Evolutionary conservation across 2,329 filamentous ascomycete genomes (phyloP), one percentile per base, ranked within the genome.

Genomic region (Cryphonectria radicalis): DNA sequence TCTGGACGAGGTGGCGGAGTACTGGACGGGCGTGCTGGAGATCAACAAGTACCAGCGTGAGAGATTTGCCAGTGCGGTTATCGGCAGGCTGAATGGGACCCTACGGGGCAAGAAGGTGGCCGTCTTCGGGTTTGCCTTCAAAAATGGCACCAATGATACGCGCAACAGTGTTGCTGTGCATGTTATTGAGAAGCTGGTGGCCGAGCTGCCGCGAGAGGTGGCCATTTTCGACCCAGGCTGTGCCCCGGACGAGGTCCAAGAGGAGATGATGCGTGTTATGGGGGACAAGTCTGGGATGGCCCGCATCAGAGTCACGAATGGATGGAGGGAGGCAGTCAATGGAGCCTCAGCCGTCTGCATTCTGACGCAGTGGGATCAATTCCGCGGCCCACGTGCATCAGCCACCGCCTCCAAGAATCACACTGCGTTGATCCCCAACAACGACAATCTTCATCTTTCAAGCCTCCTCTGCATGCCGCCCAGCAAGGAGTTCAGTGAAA

Each of bases 41-140:
- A 87, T 91, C 78, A 91, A 91, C 77, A 84, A 87, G 73, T 86
- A 84, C 77, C 88, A 90, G 76, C 84, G 86, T 32, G 79, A 83
- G 19, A 83, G 89, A 4, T 90, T 90, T 75, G 82, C 83, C 1
- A 80, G 83, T 65, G 81, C 83, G n/a, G 83, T 90, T 32, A 84
- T 89, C 25, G 80, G 80, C n/a, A 82, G 82, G 40, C 81, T 90
- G 50, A 85, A 89, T 75, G 84, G 85, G 65, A 87, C 86, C 6
- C 78, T 90, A 2, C 80, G 81, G 0, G 82, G 83, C 17, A 89
- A 89, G 79, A 89, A 87, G 76, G 79, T 91, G 22, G 81, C 86
- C 0, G 78, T 91, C 1, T 81, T 90, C 8, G 89, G 89, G 0
- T 90, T 88, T 73, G 87, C 88, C 0, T 91, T 88, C 79, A 91